A percentile compares a stretch with the other conserved stretches of the same genome.
Conservation (phyloP, 495 filamentous ascomycete species). For the Penicillium atrosanguineum region DNA sequence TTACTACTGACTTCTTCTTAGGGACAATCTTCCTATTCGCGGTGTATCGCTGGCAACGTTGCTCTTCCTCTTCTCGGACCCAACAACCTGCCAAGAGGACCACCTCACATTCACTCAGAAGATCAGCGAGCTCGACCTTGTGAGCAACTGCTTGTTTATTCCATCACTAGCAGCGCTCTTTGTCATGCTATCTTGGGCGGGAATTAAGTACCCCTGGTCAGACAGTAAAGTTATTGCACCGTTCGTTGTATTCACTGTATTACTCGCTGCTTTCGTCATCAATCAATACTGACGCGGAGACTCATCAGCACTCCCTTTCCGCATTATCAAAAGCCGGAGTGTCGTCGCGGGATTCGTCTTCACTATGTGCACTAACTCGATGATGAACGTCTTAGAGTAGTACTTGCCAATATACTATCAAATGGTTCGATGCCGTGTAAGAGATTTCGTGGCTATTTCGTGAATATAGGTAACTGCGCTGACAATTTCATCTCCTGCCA, state of each 20-base stretch:
- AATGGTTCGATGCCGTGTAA: constrained; percentile 18
- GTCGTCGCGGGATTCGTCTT: constrained; percentile 46
- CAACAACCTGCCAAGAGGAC: constrained; percentile 24
- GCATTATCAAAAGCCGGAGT: constrained; percentile 59
- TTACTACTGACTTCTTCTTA: background rate
- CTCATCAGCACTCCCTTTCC: constrained; percentile 62
- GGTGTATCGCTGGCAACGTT: background rate
- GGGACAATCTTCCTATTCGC: constrained; percentile 28
- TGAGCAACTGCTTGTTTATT: constrained; percentile 37
- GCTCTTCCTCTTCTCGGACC: constrained; percentile 20
- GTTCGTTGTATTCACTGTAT: constrained; percentile 33
- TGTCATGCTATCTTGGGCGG: constrained; percentile 43
- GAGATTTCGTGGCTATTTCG: background rate
- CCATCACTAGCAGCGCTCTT: constrained; percentile 36
- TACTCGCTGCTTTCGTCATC: constrained; percentile 27
- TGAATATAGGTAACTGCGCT: too few species aligned
- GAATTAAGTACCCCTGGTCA: constrained; percentile 40
- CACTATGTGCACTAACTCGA: constrained; percentile 50
- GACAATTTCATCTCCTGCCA: background rate
- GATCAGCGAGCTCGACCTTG: constrained; percentile 39
- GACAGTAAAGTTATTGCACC: constrained; percentile 33
- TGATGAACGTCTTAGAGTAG: constrained; percentile 33
- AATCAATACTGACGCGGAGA: constrained; percentile 47
- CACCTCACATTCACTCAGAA: constrained; percentile 36
- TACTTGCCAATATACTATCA: constrained; percentile 36